These are phyloP conservation scores for Fusarium udum DNA, from an alignment of 2,329 filamentous ascomycete genomes.

Conservation along the genomic window DNA sequence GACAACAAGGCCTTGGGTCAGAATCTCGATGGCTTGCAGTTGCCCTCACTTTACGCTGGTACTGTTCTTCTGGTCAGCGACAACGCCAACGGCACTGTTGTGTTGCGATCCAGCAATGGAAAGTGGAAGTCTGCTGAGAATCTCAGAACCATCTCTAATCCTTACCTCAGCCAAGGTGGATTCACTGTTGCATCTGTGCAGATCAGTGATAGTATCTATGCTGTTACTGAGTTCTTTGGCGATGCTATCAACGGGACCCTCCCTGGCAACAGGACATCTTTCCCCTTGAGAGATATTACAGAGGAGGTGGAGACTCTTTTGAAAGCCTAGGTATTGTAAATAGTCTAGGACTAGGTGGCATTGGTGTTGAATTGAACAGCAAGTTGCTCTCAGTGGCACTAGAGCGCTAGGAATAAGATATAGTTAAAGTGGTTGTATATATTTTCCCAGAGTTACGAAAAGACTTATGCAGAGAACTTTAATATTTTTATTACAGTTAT, in stretches of 20 bases:
- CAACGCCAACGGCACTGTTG: conserved; percentile 46
- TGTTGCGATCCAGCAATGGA: conserved; percentile 49
- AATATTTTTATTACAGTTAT: not conserved
- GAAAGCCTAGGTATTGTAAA: not conserved
- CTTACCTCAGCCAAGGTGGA: conserved; percentile 7
- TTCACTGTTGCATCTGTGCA: conserved; percentile 25
- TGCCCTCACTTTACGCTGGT: conserved; percentile 47
- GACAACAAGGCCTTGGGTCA: conserved; percentile 1
- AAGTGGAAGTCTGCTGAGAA: conserved; percentile 50
- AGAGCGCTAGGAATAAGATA: rapidly evolving
- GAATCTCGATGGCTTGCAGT: conserved; percentile 42
- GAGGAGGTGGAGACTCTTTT: not conserved
- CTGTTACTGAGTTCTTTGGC: conserved; percentile 6
- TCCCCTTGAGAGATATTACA: conserved; percentile 11
- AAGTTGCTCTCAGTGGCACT: rapidly evolving
- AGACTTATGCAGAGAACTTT: too few relatives aligned
- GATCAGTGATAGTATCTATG: conserved; percentile 12
- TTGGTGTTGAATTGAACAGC: not conserved
- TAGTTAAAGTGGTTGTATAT: rapidly evolving
- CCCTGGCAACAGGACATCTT: not conserved
- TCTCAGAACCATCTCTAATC: conserved; percentile 46
- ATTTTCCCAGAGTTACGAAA: rapidly evolving
- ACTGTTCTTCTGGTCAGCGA: conserved; percentile 48
- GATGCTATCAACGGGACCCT: conserved; percentile 3
- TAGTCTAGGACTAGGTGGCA: rapidly evolving